Evolutionary conservation across 2,329 filamentous ascomycete species (phyloP).

Genomic region (Aspergillus awamori): DNA sequence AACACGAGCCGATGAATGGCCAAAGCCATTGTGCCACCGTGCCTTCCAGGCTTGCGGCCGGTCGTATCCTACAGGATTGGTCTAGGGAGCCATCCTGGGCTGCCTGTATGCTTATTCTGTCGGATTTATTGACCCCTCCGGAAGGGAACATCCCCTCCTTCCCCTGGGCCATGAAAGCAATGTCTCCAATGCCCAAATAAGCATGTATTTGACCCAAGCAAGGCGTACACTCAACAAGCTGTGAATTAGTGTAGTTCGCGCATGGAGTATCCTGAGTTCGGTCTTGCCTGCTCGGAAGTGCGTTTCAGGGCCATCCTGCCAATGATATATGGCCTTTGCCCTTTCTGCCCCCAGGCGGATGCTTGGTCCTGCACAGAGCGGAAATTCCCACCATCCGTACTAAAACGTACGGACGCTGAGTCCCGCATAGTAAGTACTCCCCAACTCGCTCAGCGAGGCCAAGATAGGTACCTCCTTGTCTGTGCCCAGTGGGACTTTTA

Average conservation of each 20-base stretch:
- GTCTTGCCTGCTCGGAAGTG: constrained; percentile 11
- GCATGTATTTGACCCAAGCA: constrained; percentile 16
- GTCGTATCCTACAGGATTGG: not conserved
- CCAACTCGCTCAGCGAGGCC: constrained; percentile 26
- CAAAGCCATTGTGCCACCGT: not conserved
- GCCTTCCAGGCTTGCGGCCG: not conserved
- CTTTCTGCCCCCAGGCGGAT: constrained; percentile 18
- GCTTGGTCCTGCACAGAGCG: constrained; percentile 24
- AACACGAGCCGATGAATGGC: not conserved
- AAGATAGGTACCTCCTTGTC: constrained; percentile 29
- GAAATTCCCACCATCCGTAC: constrained; percentile 29
- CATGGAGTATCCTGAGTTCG: constrained; percentile 6
- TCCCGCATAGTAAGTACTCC: constrained; percentile 29
- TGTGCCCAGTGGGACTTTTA: constrained; percentile 25
- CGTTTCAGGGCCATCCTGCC: constrained; percentile 11
- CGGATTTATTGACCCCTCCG: constrained; percentile 23
- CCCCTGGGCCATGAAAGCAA: constrained; percentile 20
- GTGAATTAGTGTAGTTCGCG: not conserved
- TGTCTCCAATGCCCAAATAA: constrained; percentile 10
- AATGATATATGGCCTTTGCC: constrained; percentile 18
- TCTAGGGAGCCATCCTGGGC: constrained; percentile 6
- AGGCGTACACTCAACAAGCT: not conserved
- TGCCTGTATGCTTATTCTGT: constrained; percentile 17
- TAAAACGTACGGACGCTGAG: constrained; percentile 31
- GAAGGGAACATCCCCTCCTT: constrained; percentile 25